Conservation (phyloP, 176 grass and related monocot species). For the Hyparrhenia diplandra region DNA sequence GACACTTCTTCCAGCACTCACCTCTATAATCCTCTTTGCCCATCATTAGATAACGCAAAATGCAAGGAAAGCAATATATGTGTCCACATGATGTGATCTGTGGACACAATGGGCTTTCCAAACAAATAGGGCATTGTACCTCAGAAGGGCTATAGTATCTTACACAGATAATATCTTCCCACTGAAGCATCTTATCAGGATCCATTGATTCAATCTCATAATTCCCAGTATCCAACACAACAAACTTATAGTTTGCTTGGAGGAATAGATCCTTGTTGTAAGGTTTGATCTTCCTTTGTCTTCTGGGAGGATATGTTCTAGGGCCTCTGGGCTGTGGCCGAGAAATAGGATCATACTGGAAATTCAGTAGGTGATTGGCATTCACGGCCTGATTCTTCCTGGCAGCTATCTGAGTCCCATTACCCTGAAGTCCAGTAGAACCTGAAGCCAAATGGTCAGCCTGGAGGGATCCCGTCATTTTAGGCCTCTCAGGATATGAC, state of each 20-base stretch:
- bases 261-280: constrained; percentile 97
- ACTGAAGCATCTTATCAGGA: constrained; percentile 96
- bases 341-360: constrained; percentile 95
- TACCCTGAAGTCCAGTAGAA: constrained; percentile 38
- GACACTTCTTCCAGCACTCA: constrained; percentile 83
- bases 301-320: constrained; percentile 70
- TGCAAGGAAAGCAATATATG: constrained; percentile 98
- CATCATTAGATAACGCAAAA: constrained; percentile 71
- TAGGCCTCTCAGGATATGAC: constrained; percentile 16
- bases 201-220: constrained; percentile 72
- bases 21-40: constrained; percentile 70
- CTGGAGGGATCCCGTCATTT: constrained; percentile 23
- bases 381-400: constrained; percentile 78
- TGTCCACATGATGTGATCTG: constrained; percentile 97
- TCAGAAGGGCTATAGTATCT: constrained; percentile 50
- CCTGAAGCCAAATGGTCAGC: constrained; percentile 23
- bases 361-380: constrained; percentile 94
- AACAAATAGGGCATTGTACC: constrained; percentile 88
- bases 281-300: constrained; percentile 82
- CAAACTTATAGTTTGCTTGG: constrained; percentile 98
- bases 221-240: constrained; percentile 74
- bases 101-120: constrained; percentile 85
- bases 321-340: constrained; percentile 49
- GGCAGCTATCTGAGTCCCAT: constrained; percentile 48
- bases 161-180: constrained; percentile 94